Evolutionary conservation across 192 early-diverging fungal genomes (phyloP), one percentile per base, ranked within the genome.

Genomic region (Backusella macrospora): DNA sequence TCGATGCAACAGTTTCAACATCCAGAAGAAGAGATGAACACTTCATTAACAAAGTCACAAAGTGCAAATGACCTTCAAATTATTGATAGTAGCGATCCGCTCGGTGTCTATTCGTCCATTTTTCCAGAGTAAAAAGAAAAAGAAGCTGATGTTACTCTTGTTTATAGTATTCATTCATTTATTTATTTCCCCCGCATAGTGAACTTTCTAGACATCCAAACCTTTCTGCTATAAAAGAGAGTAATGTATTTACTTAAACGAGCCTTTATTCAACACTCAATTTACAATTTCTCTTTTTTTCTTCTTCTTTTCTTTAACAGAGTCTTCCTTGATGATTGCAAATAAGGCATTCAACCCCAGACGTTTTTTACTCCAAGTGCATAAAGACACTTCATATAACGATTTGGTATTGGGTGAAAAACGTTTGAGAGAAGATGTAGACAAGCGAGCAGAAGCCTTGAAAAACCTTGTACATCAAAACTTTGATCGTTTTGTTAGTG

Each of bases 401-500:
- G 95, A 98, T 21, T 83, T 99, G 44, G 89, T 92, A 43, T 73
- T 78, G 21, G 97, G 96, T 4, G 87, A 90, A n/a, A 79, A 91
- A 39, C 81, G 82, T 6, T 81, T 99, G 38, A 84, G 91, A 62
- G 80, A 79, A 67, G 86, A 90, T 6, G 92, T 96, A 38, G 90
- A 91, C 55, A 90, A 96, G 71, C 89, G 93, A n/a, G 86, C 90
- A 0, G 96, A 96, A 55, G 93, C 91, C 1, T 84, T 96, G 18
- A 96, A 95, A 73, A 90, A 88, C 39, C 78, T 97, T 26, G 97
- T 99, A 49, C 94, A 98, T 78, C 93, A 92, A 71, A 95, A 99
- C 78, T 99, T 99, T 87, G 95, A 97, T 77, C 90, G 95, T 45
- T 99, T 99, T 80, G 96, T 99, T 10, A 92, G 87, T 47, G 96